phyloP scores from a whole-genome alignment of 495 filamentous ascomycete genomes.

The Thozetella sp. region DNA sequence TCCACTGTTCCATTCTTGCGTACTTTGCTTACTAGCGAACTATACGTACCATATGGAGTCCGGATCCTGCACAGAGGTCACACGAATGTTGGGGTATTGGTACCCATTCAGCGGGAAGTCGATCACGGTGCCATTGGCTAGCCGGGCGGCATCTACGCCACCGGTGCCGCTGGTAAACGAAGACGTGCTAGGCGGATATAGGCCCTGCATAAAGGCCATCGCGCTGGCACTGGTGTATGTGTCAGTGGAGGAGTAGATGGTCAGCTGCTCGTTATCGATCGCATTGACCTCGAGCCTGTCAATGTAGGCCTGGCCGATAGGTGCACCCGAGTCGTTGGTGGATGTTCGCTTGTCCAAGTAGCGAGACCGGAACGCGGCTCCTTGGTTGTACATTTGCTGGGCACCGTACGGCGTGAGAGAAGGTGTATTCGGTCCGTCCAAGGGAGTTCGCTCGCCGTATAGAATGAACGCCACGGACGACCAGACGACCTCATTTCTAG shows the following conservation, averaged over 20 bases:
- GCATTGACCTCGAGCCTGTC: constrained; percentile 28
- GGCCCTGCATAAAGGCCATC: constrained; percentile 41
- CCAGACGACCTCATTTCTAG: constrained; percentile 37
- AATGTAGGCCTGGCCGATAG: constrained; percentile 27
- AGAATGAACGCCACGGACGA: constrained; percentile 40
- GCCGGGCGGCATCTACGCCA: constrained; percentile 24
- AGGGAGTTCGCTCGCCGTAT: constrained; percentile 42
- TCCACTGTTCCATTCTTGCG: too few relatives aligned
- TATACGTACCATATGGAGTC: constrained; percentile 34
- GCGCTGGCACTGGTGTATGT: constrained; percentile 30
- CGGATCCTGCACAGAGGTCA: constrained; percentile 24
- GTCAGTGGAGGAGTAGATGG: constrained; percentile 30
- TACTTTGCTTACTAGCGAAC: rapidly evolving
- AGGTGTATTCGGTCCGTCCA: constrained; percentile 9
- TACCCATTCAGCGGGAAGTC: constrained; percentile 40
- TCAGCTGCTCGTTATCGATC: constrained; percentile 39
- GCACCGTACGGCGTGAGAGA: constrained; percentile 42
- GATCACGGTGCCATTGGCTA: constrained; percentile 26
- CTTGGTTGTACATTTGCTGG: constrained; percentile 37
- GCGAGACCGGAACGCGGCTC: constrained; percentile 31
- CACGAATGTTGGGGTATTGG: constrained; percentile 40
- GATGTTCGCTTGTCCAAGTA: constrained; percentile 28
- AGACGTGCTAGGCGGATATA: constrained; percentile 36
- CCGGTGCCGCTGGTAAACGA: constrained; percentile 23
- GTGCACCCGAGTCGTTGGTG: constrained; percentile 17